These are phyloP conservation scores for Aplosporella prunicola DNA, from an alignment of 2,329 filamentous ascomycete species.

Conservation along the genomic window DNA sequence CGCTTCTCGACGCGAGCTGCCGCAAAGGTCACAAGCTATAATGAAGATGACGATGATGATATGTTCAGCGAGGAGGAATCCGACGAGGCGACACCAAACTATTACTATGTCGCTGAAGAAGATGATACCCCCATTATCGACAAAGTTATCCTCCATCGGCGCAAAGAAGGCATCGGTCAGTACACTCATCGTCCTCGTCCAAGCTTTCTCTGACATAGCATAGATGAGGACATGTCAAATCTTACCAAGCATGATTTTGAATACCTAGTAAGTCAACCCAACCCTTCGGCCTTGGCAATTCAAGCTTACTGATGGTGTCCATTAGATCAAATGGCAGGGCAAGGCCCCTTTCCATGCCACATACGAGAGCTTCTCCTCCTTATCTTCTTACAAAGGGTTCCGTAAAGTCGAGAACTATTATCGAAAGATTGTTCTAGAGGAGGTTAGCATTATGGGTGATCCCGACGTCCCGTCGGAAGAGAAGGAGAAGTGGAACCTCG, in stretches of 20 bases:
- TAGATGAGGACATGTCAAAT: constrained; percentile 27
- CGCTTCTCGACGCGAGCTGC: constrained; percentile 85
- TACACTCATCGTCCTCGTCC: not conserved
- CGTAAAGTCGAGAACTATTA: constrained; percentile 94
- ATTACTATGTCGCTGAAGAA: constrained; percentile 61
- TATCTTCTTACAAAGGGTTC: constrained; percentile 70
- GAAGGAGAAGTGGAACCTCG: constrained; percentile 88
- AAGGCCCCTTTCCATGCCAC: constrained; percentile 93
- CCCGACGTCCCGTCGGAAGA: constrained; percentile 71
- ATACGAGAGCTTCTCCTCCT: constrained; percentile 73
- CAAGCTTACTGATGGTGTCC: too few relatives aligned
- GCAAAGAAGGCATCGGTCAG: constrained; percentile 53
- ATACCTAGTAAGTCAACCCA: constrained; percentile 46
- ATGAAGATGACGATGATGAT: constrained; percentile 54
- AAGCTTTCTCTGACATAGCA: constrained; percentile 14
- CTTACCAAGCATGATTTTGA: constrained; percentile 70
- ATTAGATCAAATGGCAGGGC: constrained; percentile 95
- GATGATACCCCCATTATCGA: constrained; percentile 82
- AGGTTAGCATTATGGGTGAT: constrained; percentile 62
- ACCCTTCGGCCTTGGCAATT: not conserved
- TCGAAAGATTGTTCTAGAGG: constrained; percentile 68
- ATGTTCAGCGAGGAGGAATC: constrained; percentile 50
- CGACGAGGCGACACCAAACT: constrained; percentile 55
- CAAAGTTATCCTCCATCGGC: constrained; percentile 76
- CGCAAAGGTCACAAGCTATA: constrained; percentile 62